These are phyloP conservation scores for Tetrapisispora taiwanensis DNA, from an alignment of 805 yeast genomes.

Conservation along the genomic window DNA sequence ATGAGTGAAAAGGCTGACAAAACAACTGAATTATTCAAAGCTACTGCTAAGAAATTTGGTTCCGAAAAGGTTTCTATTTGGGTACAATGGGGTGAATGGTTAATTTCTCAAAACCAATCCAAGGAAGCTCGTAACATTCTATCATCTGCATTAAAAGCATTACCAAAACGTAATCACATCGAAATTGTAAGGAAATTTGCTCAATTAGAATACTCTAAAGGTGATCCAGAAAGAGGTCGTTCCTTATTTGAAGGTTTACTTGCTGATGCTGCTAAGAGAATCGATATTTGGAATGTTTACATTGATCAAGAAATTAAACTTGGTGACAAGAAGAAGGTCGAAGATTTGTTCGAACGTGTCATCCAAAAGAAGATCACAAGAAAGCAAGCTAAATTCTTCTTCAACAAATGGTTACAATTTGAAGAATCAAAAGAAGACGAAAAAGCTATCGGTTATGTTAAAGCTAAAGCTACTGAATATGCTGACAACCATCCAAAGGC, in stretches of 20 bases:
- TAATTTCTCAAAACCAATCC: constrained; percentile 44
- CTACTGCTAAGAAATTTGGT: constrained; percentile 73
- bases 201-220: constrained; percentile 73
- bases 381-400: constrained; percentile 91
- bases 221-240: constrained; percentile 91
- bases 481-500: constrained; percentile 31
- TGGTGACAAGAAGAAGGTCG: constrained; percentile 56
- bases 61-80: constrained; percentile 57
- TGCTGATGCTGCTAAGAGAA: constrained; percentile 81
- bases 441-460: constrained; percentile 70
- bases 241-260: constrained; percentile 87
- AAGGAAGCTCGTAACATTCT: constrained; percentile 65
- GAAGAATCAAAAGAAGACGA: constrained; percentile 64
- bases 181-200: constrained; percentile 84
- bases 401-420: constrained; percentile 78
- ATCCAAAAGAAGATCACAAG: constrained; percentile 53
- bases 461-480: constrained; percentile 80
- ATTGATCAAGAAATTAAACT: constrained; percentile 83
- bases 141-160: constrained; percentile 58
- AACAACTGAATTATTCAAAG: constrained; percentile 60
- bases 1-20: constrained; percentile 60
- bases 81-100: constrained; percentile 71
- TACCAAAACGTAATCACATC: constrained; percentile 64
- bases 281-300: constrained; percentile 92
- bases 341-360: constrained; percentile 75